phyloP scores from a whole-genome alignment of 2,329 filamentous ascomycete species.

The Metarhizium robertsii region DNA sequence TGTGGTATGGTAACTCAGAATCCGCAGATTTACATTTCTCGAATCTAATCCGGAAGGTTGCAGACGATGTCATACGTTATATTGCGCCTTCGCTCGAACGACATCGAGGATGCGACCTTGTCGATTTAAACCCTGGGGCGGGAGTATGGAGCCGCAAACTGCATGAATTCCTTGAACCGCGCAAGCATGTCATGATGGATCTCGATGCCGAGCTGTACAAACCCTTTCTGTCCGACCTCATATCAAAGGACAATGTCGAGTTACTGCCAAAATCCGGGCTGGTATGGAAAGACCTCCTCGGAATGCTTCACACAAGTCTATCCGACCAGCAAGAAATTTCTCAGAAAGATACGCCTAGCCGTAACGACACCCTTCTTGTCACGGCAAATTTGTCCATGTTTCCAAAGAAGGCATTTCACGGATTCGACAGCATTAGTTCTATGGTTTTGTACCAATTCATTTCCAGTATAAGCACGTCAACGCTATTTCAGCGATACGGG shows the following conservation, averaged over 20 bases:
- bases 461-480: conserved; percentile 44
- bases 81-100: conserved; percentile 59
- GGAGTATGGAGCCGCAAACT: conserved; percentile 74
- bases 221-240: conserved; percentile 50
- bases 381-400: conserved; percentile 55
- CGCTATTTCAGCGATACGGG: conserved; percentile 65
- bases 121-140: conserved; percentile 77
- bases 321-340: conserved; percentile 42
- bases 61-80: conserved; percentile 62
- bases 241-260: conserved; percentile 36
- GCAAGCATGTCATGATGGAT: conserved; percentile 78
- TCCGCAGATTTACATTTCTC: neutral
- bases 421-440: conserved; percentile 46
- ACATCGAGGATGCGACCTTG: conserved; percentile 70
- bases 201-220: conserved; percentile 50
- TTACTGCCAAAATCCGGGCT: conserved; percentile 49
- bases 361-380: conserved; percentile 67
- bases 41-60: neutral
- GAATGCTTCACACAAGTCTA: conserved; percentile 40
- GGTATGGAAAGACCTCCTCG: conserved; percentile 48
- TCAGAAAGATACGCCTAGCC: conserved; percentile 29
- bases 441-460: conserved; percentile 55
- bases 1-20: conserved; percentile 29
- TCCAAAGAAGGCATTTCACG: conserved; percentile 38
- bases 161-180: conserved; percentile 64